Evolutionary conservation across 345 rosid species (phyloP), one percentile per base, ranked within the genome.

Genomic region (Citropsis articulata): DNA sequence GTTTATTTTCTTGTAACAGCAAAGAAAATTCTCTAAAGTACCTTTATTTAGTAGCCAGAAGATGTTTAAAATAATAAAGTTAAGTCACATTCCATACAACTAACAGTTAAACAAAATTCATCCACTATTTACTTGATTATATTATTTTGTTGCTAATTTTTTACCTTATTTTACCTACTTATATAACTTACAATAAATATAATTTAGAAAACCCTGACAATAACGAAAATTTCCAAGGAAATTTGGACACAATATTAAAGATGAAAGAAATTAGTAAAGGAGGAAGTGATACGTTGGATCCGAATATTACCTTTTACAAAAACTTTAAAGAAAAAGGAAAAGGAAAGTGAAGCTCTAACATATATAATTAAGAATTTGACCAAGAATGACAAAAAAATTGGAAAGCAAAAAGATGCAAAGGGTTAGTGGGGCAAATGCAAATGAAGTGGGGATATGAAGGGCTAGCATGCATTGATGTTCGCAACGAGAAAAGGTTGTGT

Each of bases 401-500:
- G 7, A 25, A 67, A n/a, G 19, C 16, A 42, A 42, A 42, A 10
- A 42, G 50, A 42, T 42, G 50, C 50, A 12, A 12, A 42, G 50
- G 2, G 50, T 42, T 12, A 42, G 50, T 42, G 50, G 50, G 50
- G 50, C 48, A 45, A 45, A 45, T 45, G 16, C 50, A 45, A 2
- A 45, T 12, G 67, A 30, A 75, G 72, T 56, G 81, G 81, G 77
- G 16, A 45, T 45, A 45, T 3, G 50, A 18, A 45, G 5, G 0
- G 50, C 71, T 81, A 72, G 36, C 38, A 40, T 5, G 81, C 78
- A 79, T 76, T 76, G 82, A 70, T 71, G 82, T 48, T 72, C 60
- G 79, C 81, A 75, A 79, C 84, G 82, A 83, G 83, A 83, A 85
- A 82, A 78, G 69, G 88, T 81, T 75, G 68, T 81, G 85, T 84